These are phyloP conservation scores for Penicillium paneum DNA, from an alignment of 2,329 filamentous ascomycete species.

Conservation along the genomic window DNA sequence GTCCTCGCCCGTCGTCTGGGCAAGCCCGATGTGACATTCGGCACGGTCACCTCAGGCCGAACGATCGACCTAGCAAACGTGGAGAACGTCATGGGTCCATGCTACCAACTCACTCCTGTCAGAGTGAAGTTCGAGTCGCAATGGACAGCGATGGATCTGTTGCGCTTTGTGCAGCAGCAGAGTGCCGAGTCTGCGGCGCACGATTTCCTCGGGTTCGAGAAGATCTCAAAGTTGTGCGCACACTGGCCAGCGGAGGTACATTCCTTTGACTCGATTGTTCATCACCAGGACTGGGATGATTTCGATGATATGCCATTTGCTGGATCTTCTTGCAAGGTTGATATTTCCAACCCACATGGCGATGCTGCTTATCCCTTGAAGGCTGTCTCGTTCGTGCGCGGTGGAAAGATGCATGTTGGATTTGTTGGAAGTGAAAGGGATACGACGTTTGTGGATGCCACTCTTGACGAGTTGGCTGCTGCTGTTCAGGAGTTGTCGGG, in stretches of 20 bases:
- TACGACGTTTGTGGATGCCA: constrained; percentile 49
- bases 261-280: constrained; percentile 56
- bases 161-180: constrained; percentile 52
- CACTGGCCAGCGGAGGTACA: constrained; percentile 41
- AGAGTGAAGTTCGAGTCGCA: constrained; percentile 51
- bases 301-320: constrained; percentile 52
- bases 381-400: constrained; percentile 46
- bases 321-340: constrained; percentile 44
- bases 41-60: constrained; percentile 61
- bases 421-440: constrained; percentile 52
- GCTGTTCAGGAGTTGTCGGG: constrained; percentile 40
- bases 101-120: constrained; percentile 54
- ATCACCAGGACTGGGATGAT: constrained; percentile 59
- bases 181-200: constrained; percentile 52
- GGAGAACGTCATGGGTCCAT: constrained; percentile 59
- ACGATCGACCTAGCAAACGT: constrained; percentile 53
- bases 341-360: constrained; percentile 59
- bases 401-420: constrained; percentile 60
- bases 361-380: constrained; percentile 41
- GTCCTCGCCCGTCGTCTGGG: constrained; percentile 53
- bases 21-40: constrained; percentile 57
- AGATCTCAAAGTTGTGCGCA: constrained; percentile 50
- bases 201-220: constrained; percentile 52
- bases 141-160: constrained; percentile 51
- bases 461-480: constrained; percentile 51